Evolutionary conservation across 2,329 filamentous ascomycete genomes (phyloP).

Genomic region (Scorias spongiosa): DNA sequence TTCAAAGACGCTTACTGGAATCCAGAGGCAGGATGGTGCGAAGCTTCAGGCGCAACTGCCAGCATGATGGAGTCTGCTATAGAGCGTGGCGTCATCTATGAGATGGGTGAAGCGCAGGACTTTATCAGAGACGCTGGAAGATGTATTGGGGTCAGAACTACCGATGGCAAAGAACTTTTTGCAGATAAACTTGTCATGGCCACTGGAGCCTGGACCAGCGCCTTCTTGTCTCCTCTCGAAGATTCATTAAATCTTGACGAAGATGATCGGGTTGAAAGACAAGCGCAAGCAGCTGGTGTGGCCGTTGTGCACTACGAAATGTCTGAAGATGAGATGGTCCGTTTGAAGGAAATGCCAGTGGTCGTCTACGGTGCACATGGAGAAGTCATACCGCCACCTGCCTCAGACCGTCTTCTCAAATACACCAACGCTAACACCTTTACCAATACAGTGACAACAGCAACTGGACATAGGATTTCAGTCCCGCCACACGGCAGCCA

Average conservation of each 20-base stretch:
- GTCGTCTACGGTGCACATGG: conserved; percentile 33
- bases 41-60: conserved; percentile 32
- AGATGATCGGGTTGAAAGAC: conserved; percentile 33
- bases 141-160: conserved; percentile 32
- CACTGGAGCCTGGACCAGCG: conserved; percentile 42
- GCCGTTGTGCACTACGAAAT: conserved; percentile 43
- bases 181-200: conserved; percentile 41
- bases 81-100: conserved; percentile 29
- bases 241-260: conserved; percentile 28
- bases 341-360: conserved; percentile 37
- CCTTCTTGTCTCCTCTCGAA: conserved; percentile 36
- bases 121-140: conserved; percentile 25
- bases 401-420: conserved; percentile 37
- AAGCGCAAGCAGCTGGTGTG: conserved; percentile 43
- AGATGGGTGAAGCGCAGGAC: conserved; percentile 28
- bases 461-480: conserved; percentile 38
- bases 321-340: conserved; percentile 32
- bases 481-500: conserved; percentile 33
- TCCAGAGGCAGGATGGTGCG: conserved; percentile 37
- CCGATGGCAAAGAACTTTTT: conserved; percentile 29
- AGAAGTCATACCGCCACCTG: conserved; percentile 34
- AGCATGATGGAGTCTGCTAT: conserved; percentile 30
- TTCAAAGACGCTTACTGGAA: conserved; percentile 34
- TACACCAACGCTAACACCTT: conserved; percentile 47
- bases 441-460: conserved; percentile 35